Percentiles rank a stretch among this genome's conserved stretches.
Evolutionary conservation across 768 basidiomycete genomes (phyloP).

Genomic region (Mycena sanguinolenta): DNA sequence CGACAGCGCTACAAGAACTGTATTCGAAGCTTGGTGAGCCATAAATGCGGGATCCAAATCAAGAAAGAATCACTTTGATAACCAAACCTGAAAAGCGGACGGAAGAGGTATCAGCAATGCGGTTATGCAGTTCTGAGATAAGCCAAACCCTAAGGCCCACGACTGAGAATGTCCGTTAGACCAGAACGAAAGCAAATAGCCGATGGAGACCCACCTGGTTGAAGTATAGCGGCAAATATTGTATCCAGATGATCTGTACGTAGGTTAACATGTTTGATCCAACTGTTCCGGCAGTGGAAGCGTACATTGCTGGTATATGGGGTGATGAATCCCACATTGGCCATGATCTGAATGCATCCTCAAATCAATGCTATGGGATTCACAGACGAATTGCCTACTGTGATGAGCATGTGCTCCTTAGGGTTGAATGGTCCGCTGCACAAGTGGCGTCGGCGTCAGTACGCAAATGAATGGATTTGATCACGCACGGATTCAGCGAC

Average conservation of each 20-base stretch:
- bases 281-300: no score
- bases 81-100: no score
- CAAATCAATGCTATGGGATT: no score
- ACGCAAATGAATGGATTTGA: slow-evolving; percentile 10
- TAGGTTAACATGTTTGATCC: slow-evolving; percentile 54
- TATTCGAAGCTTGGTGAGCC: neutral
- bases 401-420: no score
- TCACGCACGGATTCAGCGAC: slow-evolving; percentile 56
- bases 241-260: slow-evolving; percentile 63
- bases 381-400: no score
- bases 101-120: neutral
- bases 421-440: slow-evolving; percentile 70
- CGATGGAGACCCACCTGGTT: slow-evolving; percentile 15
- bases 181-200: neutral
- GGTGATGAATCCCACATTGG: no score
- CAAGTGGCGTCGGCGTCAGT: neutral
- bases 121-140: neutral
- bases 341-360: no score
- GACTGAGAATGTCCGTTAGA: slow-evolving; percentile 3
- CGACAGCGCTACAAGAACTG: no score
- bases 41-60: neutral
- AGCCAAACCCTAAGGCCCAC: slow-evolving; percentile 50
- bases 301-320: no score
- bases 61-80: slow-evolving; percentile 53
- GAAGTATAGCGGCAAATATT: slow-evolving; percentile 59